Evolutionary conservation across 176 grass and related monocot species (phyloP).

Genomic region (Secale cereale): DNA sequence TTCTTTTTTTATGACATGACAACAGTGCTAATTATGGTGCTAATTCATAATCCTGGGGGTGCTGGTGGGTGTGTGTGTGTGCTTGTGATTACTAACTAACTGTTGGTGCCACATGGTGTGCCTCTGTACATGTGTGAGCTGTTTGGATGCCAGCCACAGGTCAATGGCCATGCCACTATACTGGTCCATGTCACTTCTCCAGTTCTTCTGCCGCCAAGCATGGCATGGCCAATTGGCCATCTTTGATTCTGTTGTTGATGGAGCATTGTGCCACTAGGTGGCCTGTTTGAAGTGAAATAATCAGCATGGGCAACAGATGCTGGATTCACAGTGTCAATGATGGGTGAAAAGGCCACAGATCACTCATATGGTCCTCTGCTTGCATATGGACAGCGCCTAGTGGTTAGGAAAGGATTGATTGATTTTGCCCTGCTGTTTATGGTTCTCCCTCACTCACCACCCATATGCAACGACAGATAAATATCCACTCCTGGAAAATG

Average conservation of each 20-base stretch:
- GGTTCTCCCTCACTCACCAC: neutral
- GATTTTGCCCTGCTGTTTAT: constrained; percentile 19
- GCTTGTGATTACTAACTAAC: constrained; percentile 32
- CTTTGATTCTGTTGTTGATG: neutral
- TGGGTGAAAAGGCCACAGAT: neutral
- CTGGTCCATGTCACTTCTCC: constrained; percentile 19
- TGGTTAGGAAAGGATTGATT: constrained; percentile 17
- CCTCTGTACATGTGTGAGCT: neutral
- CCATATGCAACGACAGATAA: neutral
- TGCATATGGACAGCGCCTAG: constrained; percentile 4
- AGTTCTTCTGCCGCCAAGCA: constrained; percentile 17
- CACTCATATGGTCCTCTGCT: neutral
- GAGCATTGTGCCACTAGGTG: neutral
- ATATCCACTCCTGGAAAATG: neutral
- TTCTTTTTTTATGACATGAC: no score
- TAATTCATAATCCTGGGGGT: constrained; percentile 17
- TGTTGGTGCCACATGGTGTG: constrained; percentile 27
- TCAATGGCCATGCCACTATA: constrained; percentile 30
- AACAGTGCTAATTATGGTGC: constrained; percentile 34
- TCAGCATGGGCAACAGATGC: neutral
- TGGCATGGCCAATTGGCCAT: constrained; percentile 10
- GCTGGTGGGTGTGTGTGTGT: neutral
- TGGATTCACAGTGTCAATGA: neutral
- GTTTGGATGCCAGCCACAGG: neutral
- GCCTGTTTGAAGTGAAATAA: constrained; percentile 18